A percentile compares a stretch with the other conserved stretches of the same genome.
These are phyloP conservation scores for Amanita muscaria DNA, from an alignment of 768 basidiomycete genomes.

Conservation along the genomic window DNA sequence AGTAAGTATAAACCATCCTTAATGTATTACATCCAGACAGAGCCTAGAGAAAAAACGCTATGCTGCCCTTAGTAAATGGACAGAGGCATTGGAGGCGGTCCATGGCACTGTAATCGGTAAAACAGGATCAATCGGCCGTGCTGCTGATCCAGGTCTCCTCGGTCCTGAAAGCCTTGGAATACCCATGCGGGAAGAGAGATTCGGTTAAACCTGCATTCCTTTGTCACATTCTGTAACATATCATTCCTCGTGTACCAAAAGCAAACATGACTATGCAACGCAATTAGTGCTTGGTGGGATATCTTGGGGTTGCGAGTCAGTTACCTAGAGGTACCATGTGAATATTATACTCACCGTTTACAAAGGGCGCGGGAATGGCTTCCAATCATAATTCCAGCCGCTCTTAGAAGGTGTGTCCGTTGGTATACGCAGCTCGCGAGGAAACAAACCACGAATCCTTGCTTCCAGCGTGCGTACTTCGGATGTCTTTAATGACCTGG, in stretches of 20 bases:
- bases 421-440: conserved; percentile 79
- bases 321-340: too few species aligned
- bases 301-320: not conserved
- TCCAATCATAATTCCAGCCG: conserved; percentile 89
- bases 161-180: conserved; percentile 21
- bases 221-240: conserved; percentile 17
- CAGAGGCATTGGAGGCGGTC: conserved; percentile 67
- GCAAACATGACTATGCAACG: not conserved
- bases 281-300: too few species aligned
- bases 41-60: conserved; percentile 84
- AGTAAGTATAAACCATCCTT: not conserved
- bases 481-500: conserved; percentile 53
- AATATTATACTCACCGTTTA: conserved; percentile 19
- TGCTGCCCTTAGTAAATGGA: conserved; percentile 73
- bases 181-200: conserved; percentile 21
- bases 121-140: conserved; percentile 39
- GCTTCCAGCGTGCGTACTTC: conserved; percentile 71
- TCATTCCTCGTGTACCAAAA: not conserved
- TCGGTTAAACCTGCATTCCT: conserved; percentile 26
- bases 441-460: conserved; percentile 73
- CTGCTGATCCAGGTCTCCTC: conserved; percentile 27
- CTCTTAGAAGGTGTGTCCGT: conserved; percentile 74
- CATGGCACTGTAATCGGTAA: conserved; percentile 73
- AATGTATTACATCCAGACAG: conserved; percentile 41
- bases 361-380: conserved; percentile 48